Percentiles rank a stretch among this genome's conserved stretches.
These are phyloP conservation scores for Rhypophila decipiens DNA, from an alignment of 495 filamentous ascomycete genomes.

Conservation along the genomic window DNA sequence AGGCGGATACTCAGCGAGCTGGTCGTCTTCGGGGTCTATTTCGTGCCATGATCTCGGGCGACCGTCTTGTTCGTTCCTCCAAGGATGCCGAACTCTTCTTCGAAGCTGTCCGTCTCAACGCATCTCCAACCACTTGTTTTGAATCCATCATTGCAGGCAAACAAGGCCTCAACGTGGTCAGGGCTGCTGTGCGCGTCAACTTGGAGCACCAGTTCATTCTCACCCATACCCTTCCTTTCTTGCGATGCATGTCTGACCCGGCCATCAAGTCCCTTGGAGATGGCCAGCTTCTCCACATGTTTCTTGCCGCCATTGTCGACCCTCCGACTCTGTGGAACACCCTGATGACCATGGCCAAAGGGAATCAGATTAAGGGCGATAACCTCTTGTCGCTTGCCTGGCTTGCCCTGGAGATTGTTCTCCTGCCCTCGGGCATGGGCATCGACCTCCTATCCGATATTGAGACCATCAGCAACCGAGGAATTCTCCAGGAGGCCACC, in stretches of 20 bases:
- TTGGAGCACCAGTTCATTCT: constrained; percentile 48
- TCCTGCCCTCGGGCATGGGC: constrained; percentile 26
- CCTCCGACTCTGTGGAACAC: constrained; percentile 59
- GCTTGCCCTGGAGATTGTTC: constrained; percentile 52
- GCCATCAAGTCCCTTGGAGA: constrained; percentile 46
- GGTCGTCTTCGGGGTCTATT: constrained; percentile 24
- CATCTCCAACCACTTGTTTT: constrained; percentile 43
- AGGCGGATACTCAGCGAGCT: constrained; percentile 6
- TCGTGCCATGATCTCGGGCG: constrained; percentile 20
- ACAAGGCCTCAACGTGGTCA: constrained; percentile 42
- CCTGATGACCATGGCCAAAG: constrained; percentile 38
- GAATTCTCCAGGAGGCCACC: constrained; percentile 26
- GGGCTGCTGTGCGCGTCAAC: constrained; percentile 43
- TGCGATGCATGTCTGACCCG: constrained; percentile 34
- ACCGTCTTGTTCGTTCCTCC: constrained; percentile 11
- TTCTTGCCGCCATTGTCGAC: constrained; percentile 48
- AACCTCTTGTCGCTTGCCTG: constrained; percentile 49
- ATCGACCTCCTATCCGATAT: constrained; percentile 26
- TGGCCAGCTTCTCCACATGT: constrained; percentile 48
- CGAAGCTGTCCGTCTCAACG: constrained; percentile 50
- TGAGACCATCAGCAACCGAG: constrained; percentile 21
- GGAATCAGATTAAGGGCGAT: constrained; percentile 29
- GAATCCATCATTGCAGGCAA: constrained; percentile 49
- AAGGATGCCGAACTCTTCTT: constrained; percentile 51
- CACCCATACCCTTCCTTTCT: constrained; percentile 24